A percentile compares a stretch with the other conserved stretches of the same genome.
These are phyloP conservation scores for Apostasia ramifera DNA, from an alignment of 106 monocot species.

Conservation along the genomic window DNA sequence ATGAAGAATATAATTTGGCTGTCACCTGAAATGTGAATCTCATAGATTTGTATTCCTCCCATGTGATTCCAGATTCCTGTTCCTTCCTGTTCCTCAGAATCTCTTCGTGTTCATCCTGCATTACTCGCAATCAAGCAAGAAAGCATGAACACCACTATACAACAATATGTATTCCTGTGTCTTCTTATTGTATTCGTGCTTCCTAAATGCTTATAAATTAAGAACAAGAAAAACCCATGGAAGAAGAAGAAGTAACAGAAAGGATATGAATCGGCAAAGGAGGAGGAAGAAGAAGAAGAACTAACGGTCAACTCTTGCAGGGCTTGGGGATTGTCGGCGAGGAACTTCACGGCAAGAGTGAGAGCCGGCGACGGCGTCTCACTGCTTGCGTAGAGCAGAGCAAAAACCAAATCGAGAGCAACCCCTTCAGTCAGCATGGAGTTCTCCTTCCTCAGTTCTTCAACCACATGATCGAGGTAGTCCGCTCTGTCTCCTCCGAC, in stretches of 20 bases:
- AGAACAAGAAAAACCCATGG: too few relatives aligned
- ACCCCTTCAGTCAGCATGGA: constrained; percentile 33
- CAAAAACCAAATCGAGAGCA: constrained; percentile 56
- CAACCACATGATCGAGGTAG: constrained; percentile 38
- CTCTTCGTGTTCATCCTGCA: constrained; percentile 43
- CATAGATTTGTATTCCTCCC: constrained; percentile 56
- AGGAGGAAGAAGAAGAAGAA: neutral
- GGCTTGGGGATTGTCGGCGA: constrained; percentile 31
- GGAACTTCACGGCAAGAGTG: constrained; percentile 29
- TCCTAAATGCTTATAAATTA: too few relatives aligned
- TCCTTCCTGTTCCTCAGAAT: constrained; percentile 32
- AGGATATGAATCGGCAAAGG: too few relatives aligned
- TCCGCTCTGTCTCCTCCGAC: constrained; percentile 13
- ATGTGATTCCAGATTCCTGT: constrained; percentile 33
- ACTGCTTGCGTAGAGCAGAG: constrained; percentile 47
- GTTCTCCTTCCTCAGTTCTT: constrained; percentile 32
- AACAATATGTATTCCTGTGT: too few relatives aligned
- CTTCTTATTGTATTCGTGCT: too few relatives aligned
- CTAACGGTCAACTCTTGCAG: constrained; percentile 27
- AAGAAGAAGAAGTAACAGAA: too few relatives aligned
- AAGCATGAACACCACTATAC: neutral
- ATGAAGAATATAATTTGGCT: neutral
- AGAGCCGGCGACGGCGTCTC: constrained; percentile 43
- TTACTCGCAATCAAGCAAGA: neutral
- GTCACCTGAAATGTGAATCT: constrained; percentile 40